Evolutionary conservation across 2,329 filamentous ascomycete genomes (phyloP), one percentile per base, ranked within the genome.

Genomic region (Cercospora sojina): DNA sequence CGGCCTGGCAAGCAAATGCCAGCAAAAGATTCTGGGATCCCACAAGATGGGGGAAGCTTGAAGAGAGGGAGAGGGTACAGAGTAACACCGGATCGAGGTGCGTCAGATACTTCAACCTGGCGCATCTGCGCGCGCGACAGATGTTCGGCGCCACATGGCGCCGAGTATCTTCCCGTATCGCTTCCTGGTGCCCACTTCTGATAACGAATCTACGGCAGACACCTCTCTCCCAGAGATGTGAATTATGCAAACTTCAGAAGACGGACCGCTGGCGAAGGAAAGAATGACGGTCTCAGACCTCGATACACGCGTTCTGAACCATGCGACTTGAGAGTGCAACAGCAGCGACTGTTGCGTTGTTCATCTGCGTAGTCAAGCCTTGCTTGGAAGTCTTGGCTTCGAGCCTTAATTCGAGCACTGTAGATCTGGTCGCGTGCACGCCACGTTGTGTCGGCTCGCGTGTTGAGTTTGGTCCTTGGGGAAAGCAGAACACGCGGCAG

Each of bases 1-100:
- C 69, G 67, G 69, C 38, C 43, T 35, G 35, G 38, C 47, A 49
- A 32, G 31, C 41, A 60, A 31, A 47, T 43, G 41, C 35, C 25
- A 49, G 35, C 35, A 60, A 27, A 49, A 29, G 10, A 27, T 57
- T 31, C 27, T 56, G n/a, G 35, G 47, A 29, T 27, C 16, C 32
- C 47, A 35, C 18, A 32, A 41, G 10, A 23, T 29, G 47, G 29
- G 13, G 13, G 43, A 29, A 35, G 13, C 47, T 53, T 53, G 23
- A 29, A 6, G 31, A 35, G 32, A 58, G 53, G 27, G 10, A 62
- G 31, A 57, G n/a, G 18, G 20, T 10, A 27, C 57, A 4, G 3
- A 8, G 16, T 16, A 3, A 47, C 35, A 3, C 20, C 57, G 4
- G 25, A 25, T 53, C 23, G 35, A 56, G 49, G 16, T 35, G 29